These are phyloP conservation scores for Podila epicladia DNA, from an alignment of 192 early-diverging fungal genomes.

Conservation along the genomic window DNA sequence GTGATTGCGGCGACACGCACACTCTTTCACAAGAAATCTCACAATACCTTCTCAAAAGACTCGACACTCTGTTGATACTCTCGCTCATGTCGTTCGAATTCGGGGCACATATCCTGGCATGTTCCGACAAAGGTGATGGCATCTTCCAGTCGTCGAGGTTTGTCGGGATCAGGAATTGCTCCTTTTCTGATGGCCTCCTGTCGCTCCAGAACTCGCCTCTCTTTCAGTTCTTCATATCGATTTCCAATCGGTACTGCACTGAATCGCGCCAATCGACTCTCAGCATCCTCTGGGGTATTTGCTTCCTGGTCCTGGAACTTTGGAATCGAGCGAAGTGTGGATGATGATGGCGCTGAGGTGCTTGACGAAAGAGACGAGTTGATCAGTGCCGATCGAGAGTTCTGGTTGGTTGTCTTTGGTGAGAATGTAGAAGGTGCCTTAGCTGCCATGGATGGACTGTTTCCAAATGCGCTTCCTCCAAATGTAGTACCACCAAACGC, in stretches of 20 bases:
- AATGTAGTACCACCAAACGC: neutral
- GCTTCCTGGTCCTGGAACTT: neutral
- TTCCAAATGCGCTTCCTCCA: constrained; percentile 16
- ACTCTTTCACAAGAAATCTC: neutral
- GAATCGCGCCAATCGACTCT: constrained; percentile 39
- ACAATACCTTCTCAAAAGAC: constrained; percentile 74
- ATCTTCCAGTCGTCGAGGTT: constrained; percentile 64
- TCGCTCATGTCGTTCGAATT: constrained; percentile 87
- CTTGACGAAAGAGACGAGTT: neutral
- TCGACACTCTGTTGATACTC: constrained; percentile 80
- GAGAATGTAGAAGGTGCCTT: neutral
- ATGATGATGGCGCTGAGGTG: neutral
- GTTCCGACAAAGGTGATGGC: constrained; percentile 80
- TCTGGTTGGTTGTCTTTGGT: neutral
- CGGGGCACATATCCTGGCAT: constrained; percentile 90
- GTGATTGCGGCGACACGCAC: too few species aligned
- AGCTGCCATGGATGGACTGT: neutral
- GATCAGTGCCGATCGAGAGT: too few species aligned
- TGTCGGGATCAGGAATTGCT: constrained; percentile 66
- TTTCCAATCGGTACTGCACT: constrained; percentile 25
- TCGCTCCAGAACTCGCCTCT: constrained; percentile 67
- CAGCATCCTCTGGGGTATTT: constrained; percentile 17
- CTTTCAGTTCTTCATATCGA: constrained; percentile 64
- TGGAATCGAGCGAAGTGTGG: neutral
- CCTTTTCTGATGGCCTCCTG: constrained; percentile 69